Evolutionary conservation across 2,329 filamentous ascomycete genomes (phyloP).

Genomic region (Remersonia thermophila): DNA sequence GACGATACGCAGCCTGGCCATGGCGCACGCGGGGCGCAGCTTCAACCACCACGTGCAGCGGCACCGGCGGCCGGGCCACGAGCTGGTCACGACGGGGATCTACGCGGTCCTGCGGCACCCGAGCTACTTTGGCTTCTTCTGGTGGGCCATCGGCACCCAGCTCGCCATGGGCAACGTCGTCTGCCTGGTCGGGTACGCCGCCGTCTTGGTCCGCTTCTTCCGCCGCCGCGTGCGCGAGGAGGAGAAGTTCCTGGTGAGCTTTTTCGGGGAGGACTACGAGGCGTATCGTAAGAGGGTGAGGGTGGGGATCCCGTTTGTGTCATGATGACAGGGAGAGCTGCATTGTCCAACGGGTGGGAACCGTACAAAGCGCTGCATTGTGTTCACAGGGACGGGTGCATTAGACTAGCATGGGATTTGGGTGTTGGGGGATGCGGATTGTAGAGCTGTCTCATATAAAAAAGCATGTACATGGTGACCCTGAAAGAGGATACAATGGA

Average conservation of each 20-base stretch:
- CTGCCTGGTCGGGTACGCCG: conserved; percentile 61
- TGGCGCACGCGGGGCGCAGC: conserved; percentile 77
- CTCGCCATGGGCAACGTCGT: conserved; percentile 73
- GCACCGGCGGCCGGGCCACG: conserved; percentile 54
- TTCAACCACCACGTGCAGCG: conserved; percentile 85
- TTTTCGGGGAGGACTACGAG: conserved; percentile 76
- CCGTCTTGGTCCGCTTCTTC: conserved; percentile 82
- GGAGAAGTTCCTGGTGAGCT: conserved; percentile 62
- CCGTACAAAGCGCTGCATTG: too few relatives aligned
- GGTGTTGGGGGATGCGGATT: too few relatives aligned
- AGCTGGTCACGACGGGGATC: conserved; percentile 70
- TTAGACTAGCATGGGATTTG: too few relatives aligned
- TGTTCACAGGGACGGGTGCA: too few relatives aligned
- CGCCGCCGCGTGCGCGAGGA: conserved; percentile 60
- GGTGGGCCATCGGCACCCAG: conserved; percentile 95
- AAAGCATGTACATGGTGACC: too few relatives aligned
- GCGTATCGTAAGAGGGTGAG: conserved; percentile 58
- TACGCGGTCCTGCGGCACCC: conserved; percentile 73
- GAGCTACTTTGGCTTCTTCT: conserved; percentile 96
- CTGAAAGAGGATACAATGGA: too few relatives aligned
- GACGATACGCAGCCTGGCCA: conserved; percentile 63
- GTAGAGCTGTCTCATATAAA: too few relatives aligned
- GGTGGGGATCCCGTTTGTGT: conserved; percentile 77
- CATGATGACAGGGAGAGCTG: too few relatives aligned
- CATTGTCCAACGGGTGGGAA: too few relatives aligned